Evolutionary conservation across 1,139 yeast species (phyloP), one percentile per base, ranked within the genome.

Genomic region (Pichia sp.): DNA sequence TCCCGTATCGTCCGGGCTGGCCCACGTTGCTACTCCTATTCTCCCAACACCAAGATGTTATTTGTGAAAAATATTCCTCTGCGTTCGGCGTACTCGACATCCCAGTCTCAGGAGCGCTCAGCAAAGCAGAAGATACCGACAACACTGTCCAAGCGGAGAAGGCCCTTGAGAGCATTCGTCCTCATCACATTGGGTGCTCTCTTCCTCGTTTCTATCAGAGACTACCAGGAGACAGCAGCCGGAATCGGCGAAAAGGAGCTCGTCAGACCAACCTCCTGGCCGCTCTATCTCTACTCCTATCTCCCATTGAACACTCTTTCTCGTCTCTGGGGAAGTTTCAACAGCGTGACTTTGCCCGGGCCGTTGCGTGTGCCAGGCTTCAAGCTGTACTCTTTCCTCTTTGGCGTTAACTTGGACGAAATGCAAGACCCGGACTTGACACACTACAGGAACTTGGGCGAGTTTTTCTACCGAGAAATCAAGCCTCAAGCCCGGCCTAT

Each of bases 251-350:
- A 73, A 48, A 73, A 55, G 74, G 75, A 73, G 50, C 73, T 58
- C 74, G 73, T 74, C 72, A 83, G 71, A 74, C 92, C 75, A 47
- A 83, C 86, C 63, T 86, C 95, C 29, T 90, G 97, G 97, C 84
- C 87, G 48, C 81, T 92, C 56, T 91, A 89, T 65, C 87, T 95
- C 29, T 92, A 93, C 70, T 84, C 92, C 5, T 87, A 97, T 1
- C 76, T 95, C 46, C 99, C 99, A 1, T 78, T 95, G 66, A 91
- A 93, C 67, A 89, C 97, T 5, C 78, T 91, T 50, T 91, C 97
- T 1, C 79, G 99, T 58, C 73, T 92, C 51, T 95, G 99, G 99
- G 99, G 99, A 33, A 83, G 81, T 63, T 81, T 93, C 58, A 93
- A 95, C 69, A 85, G 85, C 55, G 79, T 92, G 50, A 84, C 83